Percentiles rank a stretch among this genome's conserved stretches.
phyloP scores from a whole-genome alignment of 208 protist species.

The Vickermania ingenoplastis region DNA sequence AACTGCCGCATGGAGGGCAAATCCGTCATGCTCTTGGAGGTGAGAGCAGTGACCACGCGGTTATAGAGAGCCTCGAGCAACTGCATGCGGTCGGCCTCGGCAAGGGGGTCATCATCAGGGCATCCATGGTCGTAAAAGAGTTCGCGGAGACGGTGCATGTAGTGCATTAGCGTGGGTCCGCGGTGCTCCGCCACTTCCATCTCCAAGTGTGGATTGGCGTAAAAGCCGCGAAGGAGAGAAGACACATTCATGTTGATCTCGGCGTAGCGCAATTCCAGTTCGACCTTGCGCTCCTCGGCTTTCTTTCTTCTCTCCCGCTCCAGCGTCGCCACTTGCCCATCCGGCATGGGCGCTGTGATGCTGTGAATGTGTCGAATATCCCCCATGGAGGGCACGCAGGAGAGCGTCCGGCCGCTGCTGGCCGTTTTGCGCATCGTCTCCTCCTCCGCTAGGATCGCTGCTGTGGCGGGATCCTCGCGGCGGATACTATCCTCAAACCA shows the following conservation, averaged over 20 bases:
- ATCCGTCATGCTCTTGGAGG: slow-evolving; percentile 1
- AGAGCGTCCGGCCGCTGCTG: neutral
- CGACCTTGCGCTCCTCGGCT: neutral
- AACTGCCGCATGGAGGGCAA: slow-evolving; percentile 19
- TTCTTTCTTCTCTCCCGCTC: neutral
- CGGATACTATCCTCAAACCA: slow-evolving; percentile 3
- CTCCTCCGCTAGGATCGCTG: neutral
- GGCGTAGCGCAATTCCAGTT: neutral
- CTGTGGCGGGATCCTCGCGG: neutral
- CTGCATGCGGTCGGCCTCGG: slow-evolving; percentile 6
- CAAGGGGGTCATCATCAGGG: neutral
- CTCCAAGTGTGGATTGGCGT: slow-evolving; percentile 22
- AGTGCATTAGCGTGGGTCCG: slow-evolving; percentile 10
- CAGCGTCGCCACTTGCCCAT: neutral
- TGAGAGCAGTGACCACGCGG: slow-evolving; percentile 1
- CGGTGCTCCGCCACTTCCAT: slow-evolving; percentile 15
- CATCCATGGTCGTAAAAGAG: slow-evolving; percentile 2
- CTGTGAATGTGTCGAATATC: neutral
- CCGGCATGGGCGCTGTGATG: too few relatives aligned
- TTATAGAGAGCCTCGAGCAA: slow-evolving; percentile 2
- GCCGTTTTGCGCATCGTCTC: neutral
- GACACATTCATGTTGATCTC: slow-evolving; percentile 12
- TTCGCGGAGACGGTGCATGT: slow-evolving; percentile 14
- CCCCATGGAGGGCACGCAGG: neutral
- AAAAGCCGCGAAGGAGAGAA: slow-evolving; percentile 24